A percentile compares a stretch with the other conserved stretches of the same genome.
These are phyloP conservation scores for Hypoxylon sp. DNA, from an alignment of 2,329 filamentous ascomycete genomes.

Conservation along the genomic window DNA sequence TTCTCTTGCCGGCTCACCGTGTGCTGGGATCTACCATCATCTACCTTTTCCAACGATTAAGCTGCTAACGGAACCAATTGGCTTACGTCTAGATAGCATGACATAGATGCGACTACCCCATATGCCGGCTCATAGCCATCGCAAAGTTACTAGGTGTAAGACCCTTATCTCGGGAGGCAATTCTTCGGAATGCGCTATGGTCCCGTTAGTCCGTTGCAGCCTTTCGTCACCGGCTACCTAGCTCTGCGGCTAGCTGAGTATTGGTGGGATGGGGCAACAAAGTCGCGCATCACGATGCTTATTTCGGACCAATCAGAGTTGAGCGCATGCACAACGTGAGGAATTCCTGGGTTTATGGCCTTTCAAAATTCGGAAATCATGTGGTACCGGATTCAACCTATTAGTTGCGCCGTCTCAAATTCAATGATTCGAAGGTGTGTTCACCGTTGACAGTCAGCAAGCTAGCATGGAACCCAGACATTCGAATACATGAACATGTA, in stretches of 20 bases:
- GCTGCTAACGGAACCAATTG: conserved; percentile 21
- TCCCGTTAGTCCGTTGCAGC: conserved; percentile 25
- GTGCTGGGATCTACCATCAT: conserved; percentile 26
- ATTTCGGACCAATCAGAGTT: conserved; percentile 42
- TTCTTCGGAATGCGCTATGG: conserved; percentile 19
- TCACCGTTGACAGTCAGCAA: conserved; percentile 6
- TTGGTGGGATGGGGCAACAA: conserved; percentile 38
- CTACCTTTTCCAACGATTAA: conserved; percentile 9
- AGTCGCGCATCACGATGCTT: conserved; percentile 43
- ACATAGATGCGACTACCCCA: conserved; percentile 17
- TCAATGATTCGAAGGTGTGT: conserved; percentile 22
- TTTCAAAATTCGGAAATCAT: conserved; percentile 39
- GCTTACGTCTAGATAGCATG: conserved; percentile 25
- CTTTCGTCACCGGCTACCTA: conserved; percentile 33
- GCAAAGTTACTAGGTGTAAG: conserved; percentile 14
- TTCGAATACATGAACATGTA: conserved; percentile 33
- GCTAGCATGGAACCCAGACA: conserved; percentile 28
- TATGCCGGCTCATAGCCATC: conserved; percentile 23
- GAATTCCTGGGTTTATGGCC: conserved; percentile 33
- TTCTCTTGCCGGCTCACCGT: conserved; percentile 25
- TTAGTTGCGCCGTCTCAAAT: conserved; percentile 28
- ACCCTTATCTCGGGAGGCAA: conserved; percentile 9
- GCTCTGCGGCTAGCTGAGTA: conserved; percentile 32
- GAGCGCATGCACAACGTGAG: conserved; percentile 44
- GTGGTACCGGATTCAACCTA: conserved; percentile 31